Conservation (phyloP, 495 filamentous ascomycete genomes). For the Terfezia claveryi region DNA sequence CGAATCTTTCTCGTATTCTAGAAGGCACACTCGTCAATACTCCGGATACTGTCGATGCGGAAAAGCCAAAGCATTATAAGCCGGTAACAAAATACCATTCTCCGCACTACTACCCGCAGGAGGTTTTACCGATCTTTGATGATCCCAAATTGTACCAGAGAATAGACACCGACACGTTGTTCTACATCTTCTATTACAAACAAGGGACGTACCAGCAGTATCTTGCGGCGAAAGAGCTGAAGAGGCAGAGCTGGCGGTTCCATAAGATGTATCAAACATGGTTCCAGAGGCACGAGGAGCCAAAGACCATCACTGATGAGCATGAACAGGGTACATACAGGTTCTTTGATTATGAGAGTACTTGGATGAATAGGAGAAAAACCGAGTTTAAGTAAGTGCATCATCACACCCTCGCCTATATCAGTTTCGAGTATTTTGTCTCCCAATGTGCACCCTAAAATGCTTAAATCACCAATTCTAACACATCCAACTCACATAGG, state of each 20-base stretch:
- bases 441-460: too few species aligned
- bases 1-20: conserved; percentile 32
- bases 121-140: conserved; percentile 71
- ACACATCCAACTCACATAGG: not conserved
- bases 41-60: conserved; percentile 56
- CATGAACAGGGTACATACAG: conserved; percentile 96
- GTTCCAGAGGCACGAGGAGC: conserved; percentile 97
- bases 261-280: conserved; percentile 99
- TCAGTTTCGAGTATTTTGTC: not conserved
- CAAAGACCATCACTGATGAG: conserved; percentile 93
- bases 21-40: conserved; percentile 36
- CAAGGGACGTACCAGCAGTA: conserved; percentile 92
- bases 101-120: conserved; percentile 71
- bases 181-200: conserved; percentile 97
- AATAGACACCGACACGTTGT: conserved; percentile 89
- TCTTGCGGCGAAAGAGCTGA: conserved; percentile 83
- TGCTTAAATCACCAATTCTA: too few species aligned
- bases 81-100: conserved; percentile 61
- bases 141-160: conserved; percentile 68
- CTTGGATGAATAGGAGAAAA: conserved; percentile 99
- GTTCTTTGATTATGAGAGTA: conserved; percentile 99
- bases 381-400: conserved; percentile 65
- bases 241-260: conserved; percentile 94
- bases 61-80: conserved; percentile 61
- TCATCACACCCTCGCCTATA: not conserved